Base-by-base conservation (phyloP, 2,329 filamentous ascomycete genomes). In the Aspergillus novoparasiticus region DNA sequence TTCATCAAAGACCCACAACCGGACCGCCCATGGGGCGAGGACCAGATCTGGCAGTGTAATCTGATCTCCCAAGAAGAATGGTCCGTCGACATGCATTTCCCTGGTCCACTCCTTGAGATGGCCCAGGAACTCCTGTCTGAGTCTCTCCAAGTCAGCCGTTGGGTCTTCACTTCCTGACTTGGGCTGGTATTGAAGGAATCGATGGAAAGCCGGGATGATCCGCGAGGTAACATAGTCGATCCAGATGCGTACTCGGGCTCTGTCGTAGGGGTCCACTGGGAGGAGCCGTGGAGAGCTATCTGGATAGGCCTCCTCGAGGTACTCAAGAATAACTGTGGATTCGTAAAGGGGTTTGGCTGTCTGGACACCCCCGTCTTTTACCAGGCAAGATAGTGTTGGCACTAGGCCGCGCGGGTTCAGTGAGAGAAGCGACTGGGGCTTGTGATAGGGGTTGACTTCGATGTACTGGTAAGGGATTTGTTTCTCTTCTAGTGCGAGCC, bases 361-460 rank as follows among this genome's bases (percentile, higher is more conserved):
- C n/a, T 26, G 55, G 66, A 73, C 73, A 45, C 79, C 68, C 9
- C 65, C 64, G 14, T 65, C 46, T 5, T 65, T 48, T 14, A 67
- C 66, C 10, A 69, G 66, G 55, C 68, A 65, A 58, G 72, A 83
- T 1, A 94, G 81, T 0, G 90, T 93, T 0, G 91, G 92, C 1
- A 94, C 89, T 1, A 94, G 82, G 1, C 91, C 91, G 14, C 90
- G 86, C 0, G 91, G 91, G 72, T 94, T 94, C 66, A 94, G 81
- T 10, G 84, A 82, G 26, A 94, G 81, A 32, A 93, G 88, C 1
- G 85, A 87, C 4, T 85, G 77, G 0, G 86, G 87, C 72, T 94
- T 94, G 75, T 88, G 81, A 80, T 93, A 93, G 0, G 91, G 91
- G 75, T 93, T 93, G 63, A 93, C 89, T 80, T 92, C 89, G 66